A percentile compares a stretch with the other conserved stretches of the same genome.
Evolutionary conservation across 148 eudicot species (phyloP).

Genomic region (Cornus kousa): DNA sequence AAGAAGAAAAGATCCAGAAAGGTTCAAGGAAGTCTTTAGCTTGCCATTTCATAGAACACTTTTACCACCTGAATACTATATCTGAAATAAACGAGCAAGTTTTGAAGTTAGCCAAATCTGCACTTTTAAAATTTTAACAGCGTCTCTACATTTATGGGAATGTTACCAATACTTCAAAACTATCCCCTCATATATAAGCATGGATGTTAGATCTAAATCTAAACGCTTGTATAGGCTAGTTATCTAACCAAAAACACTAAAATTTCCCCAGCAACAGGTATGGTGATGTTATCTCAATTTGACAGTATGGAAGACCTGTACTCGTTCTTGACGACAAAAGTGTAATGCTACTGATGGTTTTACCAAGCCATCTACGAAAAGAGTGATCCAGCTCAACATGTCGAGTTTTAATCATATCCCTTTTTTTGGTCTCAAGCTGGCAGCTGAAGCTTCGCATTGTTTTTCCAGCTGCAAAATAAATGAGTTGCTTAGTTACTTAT

Average conservation of each 20-base stretch:
- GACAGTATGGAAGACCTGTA: not conserved
- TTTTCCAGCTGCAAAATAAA: constrained; percentile 72
- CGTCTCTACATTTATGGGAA: not conserved
- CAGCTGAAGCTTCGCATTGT: constrained; percentile 59
- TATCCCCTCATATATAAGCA: not conserved
- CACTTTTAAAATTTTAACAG: not conserved
- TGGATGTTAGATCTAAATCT: not conserved
- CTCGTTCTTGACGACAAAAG: not conserved
- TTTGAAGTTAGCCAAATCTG: not conserved
- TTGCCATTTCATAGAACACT: not conserved
- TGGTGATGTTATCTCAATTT: not conserved
- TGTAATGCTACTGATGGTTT: not conserved
- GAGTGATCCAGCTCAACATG: not conserved
- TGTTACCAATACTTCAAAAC: not conserved
- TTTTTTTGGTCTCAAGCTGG: constrained; percentile 46
- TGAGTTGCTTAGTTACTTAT: not conserved
- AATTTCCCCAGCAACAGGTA: not conserved
- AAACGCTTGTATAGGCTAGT: not conserved
- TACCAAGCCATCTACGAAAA: not conserved
- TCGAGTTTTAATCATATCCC: not conserved
- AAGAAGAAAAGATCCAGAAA: no score
- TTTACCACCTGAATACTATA: not conserved
- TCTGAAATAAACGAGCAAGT: not conserved
- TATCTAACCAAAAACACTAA: constrained; percentile 2
- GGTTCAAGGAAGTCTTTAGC: not conserved